Evolutionary conservation across 192 early-diverging fungal species (phyloP).

Genomic region (Podila epigama): DNA sequence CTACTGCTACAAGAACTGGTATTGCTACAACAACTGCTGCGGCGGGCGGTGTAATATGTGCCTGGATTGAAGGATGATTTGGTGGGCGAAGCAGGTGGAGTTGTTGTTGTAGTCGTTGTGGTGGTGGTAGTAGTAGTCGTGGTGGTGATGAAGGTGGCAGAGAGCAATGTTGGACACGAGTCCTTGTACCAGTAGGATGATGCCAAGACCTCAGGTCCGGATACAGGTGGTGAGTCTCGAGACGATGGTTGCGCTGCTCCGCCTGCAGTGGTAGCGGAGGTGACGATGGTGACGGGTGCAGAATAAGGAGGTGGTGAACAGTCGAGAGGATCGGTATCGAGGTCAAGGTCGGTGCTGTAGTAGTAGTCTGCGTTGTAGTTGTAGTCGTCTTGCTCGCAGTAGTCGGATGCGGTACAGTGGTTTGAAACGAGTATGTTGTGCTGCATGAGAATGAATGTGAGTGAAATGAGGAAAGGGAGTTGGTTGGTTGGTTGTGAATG

Average conservation of each 20-base stretch:
- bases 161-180: too few species aligned
- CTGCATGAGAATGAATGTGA: not conserved
- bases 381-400: too few species aligned
- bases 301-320: not conserved
- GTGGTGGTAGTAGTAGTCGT: not conserved
- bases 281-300: not conserved
- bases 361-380: not conserved
- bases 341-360: not conserved
- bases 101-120: not conserved
- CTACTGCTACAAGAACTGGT: too few species aligned
- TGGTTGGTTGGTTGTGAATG: not conserved
- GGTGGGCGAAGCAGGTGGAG: constrained; percentile 3
- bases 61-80: not conserved
- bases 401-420: not conserved
- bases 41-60: not conserved
- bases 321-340: not conserved
- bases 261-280: not conserved
- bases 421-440: not conserved
- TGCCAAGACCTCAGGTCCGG: too few species aligned
- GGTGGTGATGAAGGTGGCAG: not conserved
- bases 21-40: too few species aligned
- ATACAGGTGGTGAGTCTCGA: too few species aligned
- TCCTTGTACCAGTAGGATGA: too few species aligned
- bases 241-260: not conserved
- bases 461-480: not conserved